Base-by-base conservation (phyloP, 2,329 filamentous ascomycete species). In the Fusarium nisikadoi region DNA sequence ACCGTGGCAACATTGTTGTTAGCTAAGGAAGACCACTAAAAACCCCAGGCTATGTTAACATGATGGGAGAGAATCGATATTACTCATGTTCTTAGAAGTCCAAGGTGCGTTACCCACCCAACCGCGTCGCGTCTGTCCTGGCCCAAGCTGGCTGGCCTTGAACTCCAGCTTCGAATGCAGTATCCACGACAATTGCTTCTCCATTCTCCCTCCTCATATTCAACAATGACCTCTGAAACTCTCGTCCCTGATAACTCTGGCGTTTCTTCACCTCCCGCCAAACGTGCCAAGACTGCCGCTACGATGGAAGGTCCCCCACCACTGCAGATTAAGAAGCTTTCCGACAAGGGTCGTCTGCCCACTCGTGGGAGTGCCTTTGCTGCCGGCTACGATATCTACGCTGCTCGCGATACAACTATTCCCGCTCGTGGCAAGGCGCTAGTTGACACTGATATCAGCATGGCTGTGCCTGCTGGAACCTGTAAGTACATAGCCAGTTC, bases 371-470 rank as follows among this genome's bases (percentile, higher is more conserved):
- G 93, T 74, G 92, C 91, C 57, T 95, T 93, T 79, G 94, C 96
- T 2, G 96, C 96, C 2, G 96, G 96, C 39, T 98, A 98, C 84
- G 96, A 99, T 82, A 80, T 99, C 65, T 98, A 98, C 83, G 92
- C 91, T 56, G 89, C 94, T 5, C 89, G 90, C 78, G 89, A 92
- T 41, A 92, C 91, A 8, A 88, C 89, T 5, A 91, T 99, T 62
- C 95, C 95, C 0, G 90, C 93, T 4, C 88, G 93, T 67, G 95
- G 94, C 74, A 94, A 97, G 83, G 94, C 86, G 1, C 84, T 98
- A 35, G 94, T 98, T 41, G 93, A 95, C 77, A 98, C 96, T 2
- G 95, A 96, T 77, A 92, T 99, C 71, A 91, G 91, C 76, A 95
- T 99, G 84, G 93, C 94, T 31, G 93, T 98, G 53, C 96, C 96